Percentiles rank a stretch among this genome's conserved stretches.
Conservation (phyloP, 371 early-diverging fungal species). For the Mucor sp. region DNA sequence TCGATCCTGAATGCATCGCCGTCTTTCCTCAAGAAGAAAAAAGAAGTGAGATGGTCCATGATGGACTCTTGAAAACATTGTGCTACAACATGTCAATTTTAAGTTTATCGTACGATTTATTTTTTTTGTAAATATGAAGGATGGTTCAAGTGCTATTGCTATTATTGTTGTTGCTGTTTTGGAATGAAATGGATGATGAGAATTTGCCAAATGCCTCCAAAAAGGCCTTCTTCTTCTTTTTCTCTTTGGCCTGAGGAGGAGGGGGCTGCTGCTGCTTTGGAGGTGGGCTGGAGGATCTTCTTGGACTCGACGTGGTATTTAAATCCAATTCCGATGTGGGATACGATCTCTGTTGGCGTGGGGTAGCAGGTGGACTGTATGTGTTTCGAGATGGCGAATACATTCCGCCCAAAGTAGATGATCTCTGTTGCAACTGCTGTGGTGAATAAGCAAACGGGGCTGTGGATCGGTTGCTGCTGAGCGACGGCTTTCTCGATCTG, state of each 20-base stretch:
- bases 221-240: constrained; percentile 43
- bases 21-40: constrained; percentile 7
- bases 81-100: background rate
- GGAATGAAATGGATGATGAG: constrained; percentile 34
- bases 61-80: background rate
- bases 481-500: constrained; percentile 13
- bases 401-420: background rate
- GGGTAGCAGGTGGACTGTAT: constrained; percentile 21
- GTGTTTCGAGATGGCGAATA: background rate
- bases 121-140: background rate
- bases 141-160: background rate
- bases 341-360: constrained; percentile 14
- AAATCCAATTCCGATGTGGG: constrained; percentile 13
- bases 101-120: constrained; percentile 1
- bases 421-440: background rate
- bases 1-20: background rate
- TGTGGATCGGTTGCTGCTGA: constrained; percentile 1
- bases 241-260: constrained; percentile 17
- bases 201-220: constrained; percentile 40
- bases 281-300: constrained; percentile 19
- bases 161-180: constrained; percentile 7
- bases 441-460: background rate
- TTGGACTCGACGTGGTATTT: background rate
- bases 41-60: constrained; percentile 18
- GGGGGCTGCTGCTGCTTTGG: background rate